These are phyloP conservation scores for Torrubiella hemipterigena DNA, from an alignment of 2,329 filamentous ascomycete species.

Conservation along the genomic window DNA sequence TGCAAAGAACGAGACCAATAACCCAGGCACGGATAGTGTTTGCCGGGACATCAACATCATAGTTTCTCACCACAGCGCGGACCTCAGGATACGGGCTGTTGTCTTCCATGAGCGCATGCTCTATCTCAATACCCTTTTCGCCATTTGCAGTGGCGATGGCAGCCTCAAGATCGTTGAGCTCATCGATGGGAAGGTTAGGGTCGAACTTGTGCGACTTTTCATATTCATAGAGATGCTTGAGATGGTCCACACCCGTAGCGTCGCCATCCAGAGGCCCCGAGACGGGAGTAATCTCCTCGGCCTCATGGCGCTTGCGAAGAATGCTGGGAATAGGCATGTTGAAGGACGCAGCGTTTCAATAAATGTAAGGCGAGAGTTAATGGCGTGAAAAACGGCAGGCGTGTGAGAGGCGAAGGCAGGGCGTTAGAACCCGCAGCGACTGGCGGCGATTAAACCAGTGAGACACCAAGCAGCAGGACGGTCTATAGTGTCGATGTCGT, in stretches of 20 bases:
- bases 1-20: conserved; percentile 49
- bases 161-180: conserved; percentile 47
- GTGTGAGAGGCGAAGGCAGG: too few relatives aligned
- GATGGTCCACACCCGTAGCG: conserved; percentile 26
- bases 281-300: conserved; percentile 31
- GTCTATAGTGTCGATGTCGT: too few relatives aligned
- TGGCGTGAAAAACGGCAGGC: too few relatives aligned
- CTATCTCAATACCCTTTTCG: conserved; percentile 43
- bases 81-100: conserved; percentile 59
- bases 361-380: too few relatives aligned
- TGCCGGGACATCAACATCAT: conserved; percentile 50
- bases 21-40: conserved; percentile 55
- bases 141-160: conserved; percentile 41
- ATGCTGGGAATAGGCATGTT: too few relatives aligned
- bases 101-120: conserved; percentile 47
- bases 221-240: conserved; percentile 40
- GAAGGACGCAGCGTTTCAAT: too few relatives aligned
- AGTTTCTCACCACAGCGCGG: conserved; percentile 51
- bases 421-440: too few relatives aligned
- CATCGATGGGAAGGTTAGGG: conserved; percentile 51
- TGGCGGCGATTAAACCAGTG: too few relatives aligned
- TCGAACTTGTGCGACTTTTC: conserved; percentile 51
- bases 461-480: too few relatives aligned
- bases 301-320: conserved; percentile 33
- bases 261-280: conserved; percentile 26